Base-by-base conservation (phyloP, 2,329 filamentous ascomycete species). In the Parafenestella ontariensis region DNA sequence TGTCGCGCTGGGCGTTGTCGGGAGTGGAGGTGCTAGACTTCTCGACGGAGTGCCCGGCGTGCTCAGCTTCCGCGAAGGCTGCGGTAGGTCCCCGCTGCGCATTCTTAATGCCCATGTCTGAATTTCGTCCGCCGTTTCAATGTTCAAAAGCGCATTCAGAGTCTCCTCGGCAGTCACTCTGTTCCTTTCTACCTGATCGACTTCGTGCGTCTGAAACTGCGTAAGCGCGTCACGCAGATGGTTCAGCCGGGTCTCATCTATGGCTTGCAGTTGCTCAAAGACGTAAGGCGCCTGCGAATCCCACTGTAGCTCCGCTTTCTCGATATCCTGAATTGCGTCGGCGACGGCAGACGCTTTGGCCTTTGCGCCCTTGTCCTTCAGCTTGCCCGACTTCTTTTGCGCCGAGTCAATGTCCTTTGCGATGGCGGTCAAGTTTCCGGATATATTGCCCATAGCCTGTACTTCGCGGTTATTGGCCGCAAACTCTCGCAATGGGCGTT, bases 281-380 rank as follows among this genome's bases (percentile, higher is more conserved):
- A 97, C 89, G 76, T 91, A 98, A 1, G 95, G 95, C 13, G 95
- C 92, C 75, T 96, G 92, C 0, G 92, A 92, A 51, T 96, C 89
- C 95, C 95, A 99, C 72, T 96, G 90, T 62, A 89, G 85, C 40
- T 83, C 86, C n/a, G 92, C 89, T 56, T 87, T 87, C 60, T 96
- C 90, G 39, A 96, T 85, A 61, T 87, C 88, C 17, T 86, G 81
- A 10, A 86, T 83, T 11, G 92, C 92, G 58, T 83, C 84, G 39
- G 92, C 90, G 34, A 95, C 85, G 76, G 95, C 96, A 54, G 87
- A 86, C 2, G 88, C 84, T 66, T 87, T 92, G 37, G 89, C 87
- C 76, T 89, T 92, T 49, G 84, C 84, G 56, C 90, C 92, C 76
- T 94, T 96, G 71, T 85, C 89, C 69, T 81, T 87, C 46, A 96